phyloP scores from a whole-genome alignment of 1,284 basidiomycete genomes.

The Marasmius oreades region DNA sequence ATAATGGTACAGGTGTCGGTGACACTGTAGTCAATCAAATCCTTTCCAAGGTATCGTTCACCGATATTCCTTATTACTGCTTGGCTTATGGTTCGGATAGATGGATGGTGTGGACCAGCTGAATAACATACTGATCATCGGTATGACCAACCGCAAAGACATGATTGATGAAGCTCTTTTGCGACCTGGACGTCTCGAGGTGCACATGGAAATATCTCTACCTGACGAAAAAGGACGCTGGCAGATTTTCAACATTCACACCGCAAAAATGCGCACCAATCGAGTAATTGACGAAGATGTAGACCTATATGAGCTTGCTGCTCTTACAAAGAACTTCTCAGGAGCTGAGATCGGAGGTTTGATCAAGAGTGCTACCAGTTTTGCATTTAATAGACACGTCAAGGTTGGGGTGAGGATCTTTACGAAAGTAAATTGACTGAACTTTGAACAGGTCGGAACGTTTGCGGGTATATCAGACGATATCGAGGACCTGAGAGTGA shows the following conservation, averaged over 20 bases:
- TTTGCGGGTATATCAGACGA: conserved; percentile 96
- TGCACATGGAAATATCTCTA: conserved; percentile 99
- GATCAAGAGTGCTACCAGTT: conserved; percentile 97
- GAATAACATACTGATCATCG: conserved; percentile 99
- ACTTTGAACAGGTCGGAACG: conserved; percentile 68
- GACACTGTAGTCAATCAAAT: conserved; percentile 99
- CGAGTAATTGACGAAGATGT: conserved; percentile 91
- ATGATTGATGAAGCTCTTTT: conserved; percentile 99
- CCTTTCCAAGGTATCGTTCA: conserved; percentile 77
- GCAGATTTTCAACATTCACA: conserved; percentile 97
- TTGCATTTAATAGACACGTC: conserved; percentile 96
- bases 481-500: conserved; percentile 91
- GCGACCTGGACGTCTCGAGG: conserved; percentile 97
- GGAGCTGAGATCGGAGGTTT: conserved; percentile 96
- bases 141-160: conserved; percentile 98
- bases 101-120: conserved; percentile 99
- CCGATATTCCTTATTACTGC: conserved; percentile 13
- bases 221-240: conserved; percentile 92
- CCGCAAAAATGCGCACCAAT: conserved; percentile 90
- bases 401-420: conserved; percentile 47
- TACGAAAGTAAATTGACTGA: background rate
- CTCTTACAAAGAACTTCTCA: conserved; percentile 93
- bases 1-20: conserved; percentile 93
- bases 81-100: conserved; percentile 33
- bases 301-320: conserved; percentile 80